Evolutionary conservation across 495 filamentous ascomycete genomes (phyloP), one percentile per base, ranked within the genome.

Genomic region (Friedmanniomyces simplex): DNA sequence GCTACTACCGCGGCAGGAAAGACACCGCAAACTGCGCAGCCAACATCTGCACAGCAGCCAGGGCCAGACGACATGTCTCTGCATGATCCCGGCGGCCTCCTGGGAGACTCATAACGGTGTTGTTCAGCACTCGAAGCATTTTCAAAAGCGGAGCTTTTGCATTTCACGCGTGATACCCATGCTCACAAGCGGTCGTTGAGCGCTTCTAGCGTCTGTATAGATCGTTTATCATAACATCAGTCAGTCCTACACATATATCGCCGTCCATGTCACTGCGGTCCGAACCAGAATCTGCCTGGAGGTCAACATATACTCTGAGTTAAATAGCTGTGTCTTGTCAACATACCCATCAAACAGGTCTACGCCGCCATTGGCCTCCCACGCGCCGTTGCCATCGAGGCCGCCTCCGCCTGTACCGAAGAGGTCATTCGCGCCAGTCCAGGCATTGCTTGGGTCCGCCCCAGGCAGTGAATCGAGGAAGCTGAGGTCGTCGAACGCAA

Each of bases 341-440:
- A 32, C 28, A 32, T 32, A 96, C 0, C 88, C 90, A 70, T 95
- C 88, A 68, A 96, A 87, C 36, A 95, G 70, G 77, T 95, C 89
- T 61, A 93, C 79, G 56, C 85, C 85, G 54, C 80, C 76, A 25
- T 86, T 87, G 47, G 91, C 88, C 56, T 80, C 84, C 73, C 86
- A 89, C 68, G 91, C 87, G 69, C 91, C 86, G 64, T 86, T 83
- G 61, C 82, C 75, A 50, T 58, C 55, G 16, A 37, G 25, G 60
- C 45, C 55, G 14, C 46, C 36, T 14, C 55, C 55, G 13, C 82
- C 84, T 61, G 88, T 75, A 20, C 86, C 85, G 62, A 91, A 87
- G 71, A 88, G 80, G 32, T 78, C 73, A 26, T 75, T 63, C 18
- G 60, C 65, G 25, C 54, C 59, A 12, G 2, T 56, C 20, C 42